These are phyloP conservation scores for Penicillium sp. DNA, from an alignment of 2,329 filamentous ascomycete species.

Conservation along the genomic window DNA sequence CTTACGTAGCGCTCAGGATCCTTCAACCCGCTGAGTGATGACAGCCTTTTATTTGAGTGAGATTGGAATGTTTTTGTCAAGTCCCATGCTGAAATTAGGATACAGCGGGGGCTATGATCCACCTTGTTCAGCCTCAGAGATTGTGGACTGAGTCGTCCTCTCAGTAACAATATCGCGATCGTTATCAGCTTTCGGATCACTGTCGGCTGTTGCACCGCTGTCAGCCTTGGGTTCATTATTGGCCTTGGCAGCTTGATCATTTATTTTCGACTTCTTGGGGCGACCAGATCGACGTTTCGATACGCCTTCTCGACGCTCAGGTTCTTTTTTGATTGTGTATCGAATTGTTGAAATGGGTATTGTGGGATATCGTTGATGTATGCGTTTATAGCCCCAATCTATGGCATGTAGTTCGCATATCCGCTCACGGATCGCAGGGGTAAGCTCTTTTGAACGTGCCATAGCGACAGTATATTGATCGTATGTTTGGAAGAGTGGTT, in stretches of 20 bases:
- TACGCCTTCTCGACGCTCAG: neutral
- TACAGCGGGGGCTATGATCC: too few species aligned
- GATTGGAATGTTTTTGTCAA: too few species aligned
- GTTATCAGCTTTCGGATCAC: too few species aligned
- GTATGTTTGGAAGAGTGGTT: neutral
- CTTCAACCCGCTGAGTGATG: neutral
- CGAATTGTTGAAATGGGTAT: neutral
- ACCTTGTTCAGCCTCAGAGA: neutral
- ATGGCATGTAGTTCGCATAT: slow-evolving; percentile 2
- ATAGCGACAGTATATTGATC: neutral
- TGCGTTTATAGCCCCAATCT: neutral
- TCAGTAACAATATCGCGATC: neutral
- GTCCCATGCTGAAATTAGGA: too few species aligned
- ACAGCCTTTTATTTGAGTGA: neutral
- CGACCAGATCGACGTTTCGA: neutral
- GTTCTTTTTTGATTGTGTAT: neutral
- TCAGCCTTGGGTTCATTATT: neutral
- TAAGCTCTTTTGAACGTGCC: neutral
- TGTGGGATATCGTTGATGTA: neutral
- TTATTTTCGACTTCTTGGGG: neutral
- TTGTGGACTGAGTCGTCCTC: neutral
- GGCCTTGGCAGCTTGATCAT: neutral
- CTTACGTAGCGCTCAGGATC: neutral
- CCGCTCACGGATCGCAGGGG: neutral
- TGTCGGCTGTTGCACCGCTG: neutral